These are phyloP conservation scores for Sphaerobolus stellatus DNA, from an alignment of 1,284 basidiomycete genomes.

Conservation along the genomic window DNA sequence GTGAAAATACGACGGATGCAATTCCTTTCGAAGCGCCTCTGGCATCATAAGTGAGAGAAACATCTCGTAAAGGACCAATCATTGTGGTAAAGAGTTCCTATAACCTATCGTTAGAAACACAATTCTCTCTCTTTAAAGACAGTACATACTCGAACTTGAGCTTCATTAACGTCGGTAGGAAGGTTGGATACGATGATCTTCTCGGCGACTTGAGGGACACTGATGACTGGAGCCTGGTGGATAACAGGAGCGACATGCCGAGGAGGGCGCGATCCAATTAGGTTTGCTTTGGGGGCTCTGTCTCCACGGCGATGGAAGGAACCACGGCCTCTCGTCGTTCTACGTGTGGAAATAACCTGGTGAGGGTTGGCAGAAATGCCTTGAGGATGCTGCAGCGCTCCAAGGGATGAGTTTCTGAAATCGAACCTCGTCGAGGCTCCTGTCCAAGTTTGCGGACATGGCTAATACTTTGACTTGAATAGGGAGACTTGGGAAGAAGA, in stretches of 20 bases:
- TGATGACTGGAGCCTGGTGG: no score
- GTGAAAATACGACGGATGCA: conserved; percentile 85
- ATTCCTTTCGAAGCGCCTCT: conserved; percentile 87
- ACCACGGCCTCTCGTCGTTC: not conserved
- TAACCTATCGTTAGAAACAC: conserved; percentile 5
- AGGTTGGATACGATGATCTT: conserved; percentile 98
- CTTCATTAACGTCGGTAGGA: conserved; percentile 92
- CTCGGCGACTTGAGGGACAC: conserved; percentile 48
- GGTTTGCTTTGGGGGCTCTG: no score
- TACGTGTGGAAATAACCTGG: conserved; percentile 12
- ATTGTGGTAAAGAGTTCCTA: conserved; percentile 93
- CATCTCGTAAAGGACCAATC: conserved; percentile 83
- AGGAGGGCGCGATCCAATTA: no score
- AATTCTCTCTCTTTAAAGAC: not conserved
- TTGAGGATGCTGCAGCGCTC: conserved; percentile 12
- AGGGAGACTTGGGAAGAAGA: not conserved
- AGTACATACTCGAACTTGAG: conserved; percentile 79
- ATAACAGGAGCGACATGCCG: no score
- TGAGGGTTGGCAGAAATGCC: conserved; percentile 9
- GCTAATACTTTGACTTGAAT: not conserved
- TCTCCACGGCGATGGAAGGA: no score
- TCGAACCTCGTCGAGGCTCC: conserved; percentile 14
- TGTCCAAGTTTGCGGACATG: conserved; percentile 13
- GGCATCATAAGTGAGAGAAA: conserved; percentile 84
- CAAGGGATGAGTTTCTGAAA: conserved; percentile 11